Conservation (phyloP, 2,329 filamentous ascomycete genomes). For the Escovopsis sp. region DNA sequence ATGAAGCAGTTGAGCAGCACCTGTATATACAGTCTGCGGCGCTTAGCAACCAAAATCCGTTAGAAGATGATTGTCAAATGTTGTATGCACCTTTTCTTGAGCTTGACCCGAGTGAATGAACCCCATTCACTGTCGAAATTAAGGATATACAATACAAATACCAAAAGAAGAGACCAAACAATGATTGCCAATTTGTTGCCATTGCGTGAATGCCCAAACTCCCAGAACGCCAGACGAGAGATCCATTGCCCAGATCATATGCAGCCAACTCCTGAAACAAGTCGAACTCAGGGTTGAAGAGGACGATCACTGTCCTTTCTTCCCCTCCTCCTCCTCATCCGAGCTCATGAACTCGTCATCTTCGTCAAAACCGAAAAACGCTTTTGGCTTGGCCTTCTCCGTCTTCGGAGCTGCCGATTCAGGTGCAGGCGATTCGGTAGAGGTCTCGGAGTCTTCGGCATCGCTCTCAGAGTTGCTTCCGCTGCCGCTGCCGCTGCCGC, state of each 20-base stretch:
- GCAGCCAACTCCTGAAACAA: too few relatives aligned
- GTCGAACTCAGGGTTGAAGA: too few relatives aligned
- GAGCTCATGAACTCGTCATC: conserved; percentile 63
- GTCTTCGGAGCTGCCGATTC: conserved; percentile 22
- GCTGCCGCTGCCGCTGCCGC: conserved; percentile 14
- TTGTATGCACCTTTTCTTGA: not conserved
- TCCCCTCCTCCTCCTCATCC: conserved; percentile 35
- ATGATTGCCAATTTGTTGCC: too few relatives aligned
- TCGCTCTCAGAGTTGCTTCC: conserved; percentile 16
- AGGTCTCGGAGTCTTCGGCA: conserved; percentile 25
- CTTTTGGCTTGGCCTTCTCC: conserved; percentile 25
- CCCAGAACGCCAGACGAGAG: not conserved
- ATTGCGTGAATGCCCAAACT: too few relatives aligned
- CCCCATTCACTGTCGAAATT: not conserved
- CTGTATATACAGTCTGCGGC: conserved; percentile 21
- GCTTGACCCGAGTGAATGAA: conserved; percentile 1
- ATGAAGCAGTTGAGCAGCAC: conserved; percentile 20
- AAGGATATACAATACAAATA: not conserved
- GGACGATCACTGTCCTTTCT: not conserved
- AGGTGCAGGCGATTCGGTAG: conserved; percentile 35
- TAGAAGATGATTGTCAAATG: conserved; percentile 9
- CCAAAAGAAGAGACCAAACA: too few relatives aligned
- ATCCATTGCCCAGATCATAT: too few relatives aligned
- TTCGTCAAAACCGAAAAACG: conserved; percentile 67
- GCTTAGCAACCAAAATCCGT: conserved; percentile 14